Evolutionary conservation across 2,329 filamentous ascomycete genomes (phyloP), one percentile per base, ranked within the genome.

Genomic region (Periconia sp.): DNA sequence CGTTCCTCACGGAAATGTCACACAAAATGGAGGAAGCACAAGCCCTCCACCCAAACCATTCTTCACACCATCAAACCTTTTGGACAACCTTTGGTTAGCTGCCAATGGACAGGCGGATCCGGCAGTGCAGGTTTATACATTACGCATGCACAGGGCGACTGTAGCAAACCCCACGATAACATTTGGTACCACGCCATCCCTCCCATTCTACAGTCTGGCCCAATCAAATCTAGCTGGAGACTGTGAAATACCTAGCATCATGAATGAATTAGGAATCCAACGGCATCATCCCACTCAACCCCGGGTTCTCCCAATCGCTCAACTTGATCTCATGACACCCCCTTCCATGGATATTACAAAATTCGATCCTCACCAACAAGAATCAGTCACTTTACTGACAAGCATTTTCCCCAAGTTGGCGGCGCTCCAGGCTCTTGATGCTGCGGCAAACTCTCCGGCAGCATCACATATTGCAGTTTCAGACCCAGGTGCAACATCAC

Each of bases 191-290:
- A 80, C 89, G 14, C 85, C 85, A 1, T 88, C 87, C 0, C 82
- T 88, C 55, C 86, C 87, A 0, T 85, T 90, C 60, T 91, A 90
- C 74, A 85, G 82, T 54, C 75, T 91, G 58, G 85, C 62, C 78
- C 89, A 61, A 81, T 86, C 87, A 1, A 70, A 73, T 41, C 62
- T 72, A 1, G 66, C 69, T 17, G 58, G 61, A 11, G 59, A 79
- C 69, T 66, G 87, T 82, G 72, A 74, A 75, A 1, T 84, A 76
- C 74, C 85, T 78, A 70, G 76, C 75, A 51, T 77, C 74, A 61
- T 73, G 66, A 64, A 73, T 59, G 56, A 75, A 58, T 50, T 76
- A 20, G 54, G 74, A 9, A 73, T 75, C 18, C 69, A 72, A 45
- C 67, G 74, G 8, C 72, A 74, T 49, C 71, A 75, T 46, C 73